Evolutionary conservation across 345 rosid genomes (phyloP).

Genomic region (Murraya paniculata): DNA sequence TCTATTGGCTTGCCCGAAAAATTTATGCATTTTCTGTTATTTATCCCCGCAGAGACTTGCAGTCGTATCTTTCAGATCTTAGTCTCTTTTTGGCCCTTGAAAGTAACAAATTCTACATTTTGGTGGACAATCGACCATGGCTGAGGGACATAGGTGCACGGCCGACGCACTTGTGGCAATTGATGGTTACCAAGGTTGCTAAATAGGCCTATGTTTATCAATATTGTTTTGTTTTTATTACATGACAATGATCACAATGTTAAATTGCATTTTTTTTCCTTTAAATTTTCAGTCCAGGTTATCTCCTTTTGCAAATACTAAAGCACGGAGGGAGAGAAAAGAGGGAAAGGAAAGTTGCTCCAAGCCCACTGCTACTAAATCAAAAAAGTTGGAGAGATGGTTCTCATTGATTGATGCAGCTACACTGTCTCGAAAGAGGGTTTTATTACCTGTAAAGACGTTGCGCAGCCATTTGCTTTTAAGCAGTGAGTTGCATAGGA

Average conservation of each 20-base stretch:
- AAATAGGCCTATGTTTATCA: not conserved
- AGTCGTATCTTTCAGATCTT: slow-evolving; percentile 93
- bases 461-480: slow-evolving; percentile 54
- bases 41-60: slow-evolving; percentile 78
- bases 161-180: slow-evolving; percentile 86
- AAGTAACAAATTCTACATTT: slow-evolving; percentile 71
- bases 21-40: slow-evolving; percentile 1
- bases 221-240: not conserved
- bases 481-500: slow-evolving; percentile 67
- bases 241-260: not conserved
- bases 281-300: slow-evolving; percentile 71
- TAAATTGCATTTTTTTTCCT: slow-evolving; percentile 10
- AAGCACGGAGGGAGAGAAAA: slow-evolving; percentile 49
- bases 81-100: slow-evolving; percentile 71
- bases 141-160: slow-evolving; percentile 54
- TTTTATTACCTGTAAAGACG: slow-evolving; percentile 67
- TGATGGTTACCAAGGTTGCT: slow-evolving; percentile 95
- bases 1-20: not conserved
- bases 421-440: slow-evolving; percentile 51
- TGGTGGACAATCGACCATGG: slow-evolving; percentile 98
- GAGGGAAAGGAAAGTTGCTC: slow-evolving; percentile 36
- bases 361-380: slow-evolving; percentile 24
- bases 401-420: slow-evolving; percentile 62
- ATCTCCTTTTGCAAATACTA: slow-evolving; percentile 93
- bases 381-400: slow-evolving; percentile 59